Evolutionary conservation across 148 eudicot genomes (phyloP).

Genomic region (Beta vulgaris): DNA sequence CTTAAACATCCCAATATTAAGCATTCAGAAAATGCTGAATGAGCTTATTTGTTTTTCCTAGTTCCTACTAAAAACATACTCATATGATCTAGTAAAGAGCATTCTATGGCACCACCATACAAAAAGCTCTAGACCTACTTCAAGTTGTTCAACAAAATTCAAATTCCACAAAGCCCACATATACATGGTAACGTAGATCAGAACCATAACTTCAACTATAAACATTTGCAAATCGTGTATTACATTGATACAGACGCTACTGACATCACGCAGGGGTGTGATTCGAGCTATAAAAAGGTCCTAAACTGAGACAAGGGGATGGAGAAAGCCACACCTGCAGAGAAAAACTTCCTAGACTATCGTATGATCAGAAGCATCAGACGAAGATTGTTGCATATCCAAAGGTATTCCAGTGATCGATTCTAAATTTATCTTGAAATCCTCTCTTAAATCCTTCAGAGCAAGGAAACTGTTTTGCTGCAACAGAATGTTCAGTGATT

Average conservation of each 20-base stretch:
- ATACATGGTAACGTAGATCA: constrained; percentile 7
- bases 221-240: background rate
- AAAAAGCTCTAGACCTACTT: background rate
- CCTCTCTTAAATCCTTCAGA: constrained; percentile 54
- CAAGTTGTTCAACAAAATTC: background rate
- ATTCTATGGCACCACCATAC: background rate
- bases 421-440: constrained; percentile 53
- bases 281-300: background rate
- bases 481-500: constrained; percentile 15
- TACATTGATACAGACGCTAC: constrained; percentile 20
- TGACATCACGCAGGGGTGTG: background rate
- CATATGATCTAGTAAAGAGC: background rate
- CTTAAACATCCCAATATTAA: background rate
- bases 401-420: constrained; percentile 29
- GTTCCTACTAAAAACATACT: background rate
- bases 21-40: background rate
- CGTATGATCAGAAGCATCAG: constrained; percentile 31
- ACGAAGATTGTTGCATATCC: constrained; percentile 30
- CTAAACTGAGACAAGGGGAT: constrained; percentile 7
- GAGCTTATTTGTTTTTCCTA: background rate
- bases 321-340: constrained; percentile 12
- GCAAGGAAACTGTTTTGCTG: constrained; percentile 55
- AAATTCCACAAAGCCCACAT: background rate
- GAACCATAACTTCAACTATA: background rate
- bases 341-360: constrained; percentile 14